Base-by-base conservation (phyloP, 1,284 basidiomycete genomes). In the Boletus smithii region DNA sequence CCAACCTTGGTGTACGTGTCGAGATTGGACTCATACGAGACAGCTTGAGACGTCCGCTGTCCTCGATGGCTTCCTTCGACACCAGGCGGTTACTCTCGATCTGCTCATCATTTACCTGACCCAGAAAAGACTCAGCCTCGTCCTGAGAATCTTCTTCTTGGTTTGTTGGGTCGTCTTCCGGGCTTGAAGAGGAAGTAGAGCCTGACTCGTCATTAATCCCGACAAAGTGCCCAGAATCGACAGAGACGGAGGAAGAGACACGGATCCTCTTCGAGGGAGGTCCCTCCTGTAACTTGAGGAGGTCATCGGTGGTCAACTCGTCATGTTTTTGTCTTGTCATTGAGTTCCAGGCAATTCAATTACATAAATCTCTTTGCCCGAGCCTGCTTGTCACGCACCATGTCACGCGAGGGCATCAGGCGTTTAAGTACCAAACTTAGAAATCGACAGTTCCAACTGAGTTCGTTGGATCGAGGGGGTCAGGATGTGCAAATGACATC, bases 221-320 rank as follows among this genome's bases (percentile, higher is more conserved):
- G 5, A 41, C 26, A 4, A 26, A 23, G 23, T 23, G 13, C n/a
- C 23, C 29, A 10, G 38, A 48, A 16, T 48, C 24, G 29, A 39
- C n/a, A n/a, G 44, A 39, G 35, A 5, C 6, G 1, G 39, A 14
- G 13, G 42, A 31, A 35, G 44, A 45, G 14, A 52, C 13, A n/a
- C 59, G 50, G 17, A 30, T 38, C 17, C 52, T 68, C 47, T 69
- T 69, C 0, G 46, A 44, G 4, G 51, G 41, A 16, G 49, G 50
- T 18, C 47, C 55, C 36, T 66, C 68, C 34, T 66, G 65, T 23
- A 60, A 18, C 39, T 44, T 65, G 31, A 69, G 61, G 17, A 69
- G 53, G 14, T 69, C 65, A 32, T 69, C 67, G 1, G 46, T 46
- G 34, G 70, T 71, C 26, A 73, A 40, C 3, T 53, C 48, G 51